Base-by-base conservation (phyloP, 2,329 filamentous ascomycete genomes). In the Claviceps pusilla region DNA sequence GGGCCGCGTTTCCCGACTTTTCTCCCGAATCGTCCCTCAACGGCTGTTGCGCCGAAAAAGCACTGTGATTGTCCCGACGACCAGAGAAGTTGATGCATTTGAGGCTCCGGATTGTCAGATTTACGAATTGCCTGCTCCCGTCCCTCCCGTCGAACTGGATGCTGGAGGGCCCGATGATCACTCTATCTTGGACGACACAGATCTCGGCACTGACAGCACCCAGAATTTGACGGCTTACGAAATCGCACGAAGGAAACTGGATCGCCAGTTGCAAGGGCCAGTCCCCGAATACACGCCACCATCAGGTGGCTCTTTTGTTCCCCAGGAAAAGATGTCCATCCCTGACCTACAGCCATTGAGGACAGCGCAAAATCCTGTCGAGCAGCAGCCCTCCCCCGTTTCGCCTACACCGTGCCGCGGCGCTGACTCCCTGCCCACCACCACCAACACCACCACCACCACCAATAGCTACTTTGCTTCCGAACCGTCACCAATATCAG, bases 101-200 rank as follows among this genome's bases (percentile, higher is more conserved):
- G 60, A 72, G 62, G 64, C 70, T 48, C 60, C 68, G 2, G 69
- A 71, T 51, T 73, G 76, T 43, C 72, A 77, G 57, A 71, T 77
- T 3, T 78, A 76, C 55, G 77, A 80, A 59, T 62, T 80, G 61
- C 69, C 76, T 1, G 76, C 69, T 5, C 71, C 72, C 0, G 58
- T 67, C 0, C 65, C 68, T 2, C 76, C 76, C 0, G 72, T 69
- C 5, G 78, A 80, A 60, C 66, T 80, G 46, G 74, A 78, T 47
- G 72, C 69, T 24, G 65, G 66, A 16, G 53, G 68, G 10, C 50
- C 65, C 11, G 67, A 73, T 50, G 66, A 64, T 10, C 62, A 63
- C 49, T 71, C 66, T 5, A 62, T 66, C 47, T 63, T 69, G 14
- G 68, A 67, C 12, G 70, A 71, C 1, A 70, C 69, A 0, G 70